A percentile compares a stretch with the other conserved stretches of the same genome.
Evolutionary conservation across 192 early-diverging fungal genomes (phyloP).

Genomic region (Dimargaris cristalligena): DNA sequence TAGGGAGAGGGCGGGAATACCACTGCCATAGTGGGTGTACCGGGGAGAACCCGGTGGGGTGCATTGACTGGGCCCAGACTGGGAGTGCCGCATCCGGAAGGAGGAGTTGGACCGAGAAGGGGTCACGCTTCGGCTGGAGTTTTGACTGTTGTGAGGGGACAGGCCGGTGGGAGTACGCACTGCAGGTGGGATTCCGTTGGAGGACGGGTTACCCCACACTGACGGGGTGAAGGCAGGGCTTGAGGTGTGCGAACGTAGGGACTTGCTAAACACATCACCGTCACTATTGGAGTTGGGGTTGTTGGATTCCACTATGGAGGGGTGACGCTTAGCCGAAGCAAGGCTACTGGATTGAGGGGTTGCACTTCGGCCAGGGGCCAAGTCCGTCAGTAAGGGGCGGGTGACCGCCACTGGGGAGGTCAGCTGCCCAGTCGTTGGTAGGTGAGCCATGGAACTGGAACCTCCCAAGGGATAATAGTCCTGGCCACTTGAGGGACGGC

Average conservation of each 20-base stretch:
- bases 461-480: not conserved
- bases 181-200: not conserved
- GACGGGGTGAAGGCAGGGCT: not conserved
- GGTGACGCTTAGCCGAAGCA: not conserved
- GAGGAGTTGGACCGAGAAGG: slow-evolving; percentile 3
- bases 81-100: slow-evolving; percentile 4
- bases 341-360: not conserved
- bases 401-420: slow-evolving; percentile 1
- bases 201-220: not conserved
- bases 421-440: not conserved
- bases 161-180: not conserved
- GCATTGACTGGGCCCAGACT: not conserved
- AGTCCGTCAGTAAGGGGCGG: not conserved
- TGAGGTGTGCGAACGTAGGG: not conserved
- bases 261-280: not conserved
- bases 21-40: not conserved
- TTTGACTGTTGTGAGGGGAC: slow-evolving; percentile 2
- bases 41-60: slow-evolving; percentile 6
- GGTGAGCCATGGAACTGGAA: not conserved
- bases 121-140: slow-evolving; percentile 6
- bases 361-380: not conserved
- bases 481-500: not conserved
- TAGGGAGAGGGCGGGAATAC: not conserved
- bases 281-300: not conserved
- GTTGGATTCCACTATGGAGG: not conserved